Base-by-base conservation (phyloP, 345 rosid genomes). In the Arabidopsis arenosa region DNA sequence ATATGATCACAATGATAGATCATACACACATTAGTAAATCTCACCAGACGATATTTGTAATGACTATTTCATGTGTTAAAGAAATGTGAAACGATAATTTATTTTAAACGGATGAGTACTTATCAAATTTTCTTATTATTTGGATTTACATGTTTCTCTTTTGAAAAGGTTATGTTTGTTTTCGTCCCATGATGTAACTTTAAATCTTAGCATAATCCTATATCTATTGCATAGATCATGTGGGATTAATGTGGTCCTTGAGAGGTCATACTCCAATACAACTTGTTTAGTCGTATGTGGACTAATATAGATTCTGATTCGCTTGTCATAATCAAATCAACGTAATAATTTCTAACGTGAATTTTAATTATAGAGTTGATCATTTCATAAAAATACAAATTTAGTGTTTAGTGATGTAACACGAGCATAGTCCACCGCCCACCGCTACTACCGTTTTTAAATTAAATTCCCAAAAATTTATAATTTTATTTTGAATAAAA, bases 221-320 rank as follows among this genome's bases (percentile, higher is more conserved):
- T 32, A 15, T 15, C 9, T 67, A 26, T 44, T 9, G 37, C 7
- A 6, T 71, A 37, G 40, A 49, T 72, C 37, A 47, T 35, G 48
- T 58, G 7, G 66, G 7, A 41, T 59, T 71, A 23, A n/a, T 36
- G 75, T 60, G 66, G 67, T 61, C 51, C 67, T 70, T 37, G 40
- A 23, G 26, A 43, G 1, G 45, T 58, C 47, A 60, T 23, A 48
- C 59, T 36, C 39, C 41, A 28, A 43, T 71, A 37, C 59, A 36
- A 59, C n/a, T 33, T 45, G 44, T 30, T 30, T 43, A 30, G 41
- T 56, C 18, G 26, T 7, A 17, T 26, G 7, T 68, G 32, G 28
- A 32, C 13, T 17, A 72, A 5, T 12, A 53, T 18, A 63, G 26
- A 63, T 63, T 64, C 71, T 54, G 44, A 55, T 64, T 54, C 64